These are phyloP conservation scores for Ophiostoma piceae DNA, from an alignment of 2,329 filamentous ascomycete genomes.

Conservation along the genomic window DNA sequence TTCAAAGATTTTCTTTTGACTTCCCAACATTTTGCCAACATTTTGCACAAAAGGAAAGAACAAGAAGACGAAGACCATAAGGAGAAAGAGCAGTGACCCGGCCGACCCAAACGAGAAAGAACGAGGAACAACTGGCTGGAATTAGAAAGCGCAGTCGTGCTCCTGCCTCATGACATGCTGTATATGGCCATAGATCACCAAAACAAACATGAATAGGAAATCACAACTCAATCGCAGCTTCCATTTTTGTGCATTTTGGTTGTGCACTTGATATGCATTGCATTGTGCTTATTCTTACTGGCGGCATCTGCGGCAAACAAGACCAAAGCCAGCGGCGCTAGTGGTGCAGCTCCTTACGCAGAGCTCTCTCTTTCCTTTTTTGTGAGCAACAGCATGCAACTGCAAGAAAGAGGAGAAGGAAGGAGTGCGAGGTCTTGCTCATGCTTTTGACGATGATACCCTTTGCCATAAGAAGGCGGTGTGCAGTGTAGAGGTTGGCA, in stretches of 20 bases:
- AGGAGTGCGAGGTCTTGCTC: too few species aligned
- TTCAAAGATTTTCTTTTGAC: not conserved
- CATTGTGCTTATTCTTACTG: not conserved
- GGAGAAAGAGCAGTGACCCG: too few species aligned
- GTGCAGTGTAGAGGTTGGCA: not conserved
- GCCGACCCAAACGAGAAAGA: not conserved
- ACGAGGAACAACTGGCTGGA: too few species aligned
- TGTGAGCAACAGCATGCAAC: not conserved
- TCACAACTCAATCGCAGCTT: not conserved
- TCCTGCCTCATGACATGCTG: not conserved
- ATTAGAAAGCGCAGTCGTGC: not conserved
- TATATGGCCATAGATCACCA: too few species aligned
- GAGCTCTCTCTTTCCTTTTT: not conserved
- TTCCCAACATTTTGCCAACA: not conserved
- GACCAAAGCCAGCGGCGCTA: not conserved
- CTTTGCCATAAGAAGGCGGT: constrained; percentile 9
- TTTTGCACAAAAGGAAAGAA: not conserved
- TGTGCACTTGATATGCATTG: not conserved
- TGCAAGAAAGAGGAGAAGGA: too few species aligned
- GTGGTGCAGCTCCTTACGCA: not conserved
- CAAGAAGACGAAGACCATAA: too few species aligned
- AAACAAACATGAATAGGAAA: not conserved
- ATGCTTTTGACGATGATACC: not conserved
- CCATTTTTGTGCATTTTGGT: not conserved
- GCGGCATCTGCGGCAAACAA: constrained; percentile 8